Conservation (phyloP, 73 alveolate genomes). For the Blepharisma stoltei region DNA sequence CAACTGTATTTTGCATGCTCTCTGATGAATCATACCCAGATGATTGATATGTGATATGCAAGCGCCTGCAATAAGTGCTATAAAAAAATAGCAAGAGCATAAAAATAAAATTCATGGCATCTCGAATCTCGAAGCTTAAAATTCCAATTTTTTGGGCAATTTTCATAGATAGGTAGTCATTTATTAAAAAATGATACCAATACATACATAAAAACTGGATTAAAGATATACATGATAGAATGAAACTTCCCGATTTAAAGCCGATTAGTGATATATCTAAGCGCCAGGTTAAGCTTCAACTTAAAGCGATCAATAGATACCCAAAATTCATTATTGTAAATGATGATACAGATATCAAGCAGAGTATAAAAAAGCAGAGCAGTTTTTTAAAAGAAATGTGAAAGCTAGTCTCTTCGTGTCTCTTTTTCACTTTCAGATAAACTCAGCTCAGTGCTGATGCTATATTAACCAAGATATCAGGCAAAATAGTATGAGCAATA, state of each 20-base stretch:
- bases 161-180: not conserved
- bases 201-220: not conserved
- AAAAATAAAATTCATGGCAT: not conserved
- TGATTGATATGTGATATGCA: not conserved
- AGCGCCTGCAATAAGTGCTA: not conserved
- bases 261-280: no score
- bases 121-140: not conserved
- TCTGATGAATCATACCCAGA: not conserved
- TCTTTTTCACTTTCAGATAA: no score
- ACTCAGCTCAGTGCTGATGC: no score
- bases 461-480: no score
- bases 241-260: not conserved
- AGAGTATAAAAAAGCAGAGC: no score
- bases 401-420: no score
- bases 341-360: no score
- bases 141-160: not conserved
- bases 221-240: not conserved
- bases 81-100: conserved; percentile 2
- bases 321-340: no score
- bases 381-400: no score
- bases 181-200: not conserved
- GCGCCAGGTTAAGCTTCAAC: no score
- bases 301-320: no score
- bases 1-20: not conserved
- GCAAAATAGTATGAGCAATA: no score